These are phyloP conservation scores for Pythium volutum DNA, from an alignment of 352 stramenopile species.

Conservation along the genomic window DNA sequence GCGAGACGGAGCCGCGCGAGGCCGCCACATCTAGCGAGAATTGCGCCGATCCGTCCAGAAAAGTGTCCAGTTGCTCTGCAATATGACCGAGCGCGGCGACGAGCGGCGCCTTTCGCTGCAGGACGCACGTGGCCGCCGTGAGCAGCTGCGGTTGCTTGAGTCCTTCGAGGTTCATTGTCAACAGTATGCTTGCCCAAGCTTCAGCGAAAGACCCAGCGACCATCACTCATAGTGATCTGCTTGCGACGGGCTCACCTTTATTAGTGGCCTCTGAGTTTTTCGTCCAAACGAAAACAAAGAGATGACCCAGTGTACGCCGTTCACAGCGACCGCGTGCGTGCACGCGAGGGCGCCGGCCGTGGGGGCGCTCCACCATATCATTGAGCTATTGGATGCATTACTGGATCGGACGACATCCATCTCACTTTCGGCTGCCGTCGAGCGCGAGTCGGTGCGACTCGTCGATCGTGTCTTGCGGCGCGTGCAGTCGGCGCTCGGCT, in stretches of 20 bases:
- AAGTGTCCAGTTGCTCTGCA: conserved; percentile 3
- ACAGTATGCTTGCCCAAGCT: not conserved
- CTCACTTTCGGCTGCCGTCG: not conserved
- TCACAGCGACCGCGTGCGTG: conserved; percentile 17
- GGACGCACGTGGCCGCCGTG: conserved; percentile 11
- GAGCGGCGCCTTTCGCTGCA: conserved; percentile 2
- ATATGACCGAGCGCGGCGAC: conserved; percentile 15
- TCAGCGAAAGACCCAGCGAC: not conserved
- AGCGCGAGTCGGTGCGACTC: not conserved
- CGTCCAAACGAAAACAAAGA: not conserved
- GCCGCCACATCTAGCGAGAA: conserved; percentile 12
- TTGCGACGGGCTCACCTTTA: not conserved
- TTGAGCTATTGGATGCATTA: not conserved
- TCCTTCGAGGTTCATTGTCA: not conserved
- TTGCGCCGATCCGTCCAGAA: conserved; percentile 17
- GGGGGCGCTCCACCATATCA: not conserved
- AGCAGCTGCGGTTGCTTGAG: not conserved
- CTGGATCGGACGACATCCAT: conserved; percentile 3
- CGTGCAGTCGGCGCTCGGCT: not conserved
- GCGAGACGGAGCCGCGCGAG: not conserved
- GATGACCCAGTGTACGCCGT: too few relatives aligned
- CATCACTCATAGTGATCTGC: conserved; percentile 5
- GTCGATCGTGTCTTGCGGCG: conserved; percentile 6
- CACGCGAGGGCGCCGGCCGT: not conserved
- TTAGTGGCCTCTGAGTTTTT: conserved; percentile 9